Evolutionary conservation across 2,329 filamentous ascomycete genomes (phyloP).

Genomic region (Trichophyton verrucosum): DNA sequence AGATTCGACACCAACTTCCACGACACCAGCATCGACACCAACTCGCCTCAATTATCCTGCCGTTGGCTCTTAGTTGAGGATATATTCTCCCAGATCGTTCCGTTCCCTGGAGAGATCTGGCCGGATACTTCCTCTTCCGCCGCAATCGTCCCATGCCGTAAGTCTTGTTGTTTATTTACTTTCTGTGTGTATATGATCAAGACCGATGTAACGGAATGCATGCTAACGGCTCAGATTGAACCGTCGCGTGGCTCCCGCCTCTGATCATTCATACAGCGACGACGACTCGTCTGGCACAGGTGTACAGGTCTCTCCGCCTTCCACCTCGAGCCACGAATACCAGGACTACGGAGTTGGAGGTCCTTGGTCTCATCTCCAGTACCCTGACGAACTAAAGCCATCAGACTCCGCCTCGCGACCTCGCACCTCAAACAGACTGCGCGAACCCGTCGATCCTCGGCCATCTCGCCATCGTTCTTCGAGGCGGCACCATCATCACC

Average conservation of each 20-base stretch:
- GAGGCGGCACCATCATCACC: constrained; percentile 17
- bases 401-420: constrained; percentile 37
- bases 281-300: constrained; percentile 34
- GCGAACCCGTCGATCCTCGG: neutral
- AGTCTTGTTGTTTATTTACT: constrained; percentile 8
- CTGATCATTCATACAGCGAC: constrained; percentile 31
- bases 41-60: neutral
- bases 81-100: constrained; percentile 6
- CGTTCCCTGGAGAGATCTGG: constrained; percentile 7
- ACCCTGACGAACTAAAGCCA: constrained; percentile 36
- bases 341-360: constrained; percentile 18
- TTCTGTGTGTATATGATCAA: neutral
- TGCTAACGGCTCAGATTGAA: constrained; percentile 28
- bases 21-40: neutral
- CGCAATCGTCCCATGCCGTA: constrained; percentile 14
- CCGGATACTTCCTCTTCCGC: constrained; percentile 11
- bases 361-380: constrained; percentile 30
- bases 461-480: constrained; percentile 24
- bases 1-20: constrained; percentile 8
- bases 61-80: neutral
- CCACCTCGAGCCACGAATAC: constrained; percentile 31
- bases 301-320: constrained; percentile 33
- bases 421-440: constrained; percentile 22
- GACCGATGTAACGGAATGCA: neutral
- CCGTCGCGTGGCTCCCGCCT: constrained; percentile 24